Conservation (phyloP, 345 rosid genomes). For the Gossypium raimondii region DNA sequence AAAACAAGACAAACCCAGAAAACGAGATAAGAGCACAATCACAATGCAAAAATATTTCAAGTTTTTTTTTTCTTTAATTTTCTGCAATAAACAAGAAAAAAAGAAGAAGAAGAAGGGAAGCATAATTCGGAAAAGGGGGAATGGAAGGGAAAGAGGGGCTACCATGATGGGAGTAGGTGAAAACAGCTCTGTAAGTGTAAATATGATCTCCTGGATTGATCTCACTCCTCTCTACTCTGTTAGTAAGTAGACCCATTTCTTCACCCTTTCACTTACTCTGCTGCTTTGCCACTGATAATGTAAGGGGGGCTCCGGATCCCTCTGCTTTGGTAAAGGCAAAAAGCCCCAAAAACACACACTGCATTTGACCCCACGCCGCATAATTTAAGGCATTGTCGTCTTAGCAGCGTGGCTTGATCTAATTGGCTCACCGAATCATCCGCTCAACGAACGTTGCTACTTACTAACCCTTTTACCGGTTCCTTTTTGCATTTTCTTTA, state of each 20-base stretch:
- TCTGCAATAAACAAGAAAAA: too few relatives aligned
- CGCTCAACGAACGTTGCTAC: too few relatives aligned
- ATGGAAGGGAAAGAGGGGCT: slow-evolving; percentile 11
- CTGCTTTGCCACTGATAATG: not conserved
- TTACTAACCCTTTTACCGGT: not conserved
- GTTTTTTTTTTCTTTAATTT: too few relatives aligned
- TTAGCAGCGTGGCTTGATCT: slow-evolving; percentile 13
- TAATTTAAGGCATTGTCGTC: not conserved
- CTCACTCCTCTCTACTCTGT: slow-evolving; percentile 71
- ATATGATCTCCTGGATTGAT: slow-evolving; percentile 87
- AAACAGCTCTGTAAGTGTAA: slow-evolving; percentile 93
- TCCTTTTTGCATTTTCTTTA: not conserved
- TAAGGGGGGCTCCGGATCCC: too few relatives aligned
- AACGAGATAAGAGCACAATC: too few relatives aligned
- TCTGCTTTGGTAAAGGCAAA: too few relatives aligned
- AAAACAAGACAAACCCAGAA: too few relatives aligned
- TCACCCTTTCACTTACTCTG: slow-evolving; percentile 10
- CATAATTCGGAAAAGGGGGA: not conserved
- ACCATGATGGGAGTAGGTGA: slow-evolving; percentile 98
- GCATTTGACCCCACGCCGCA: slow-evolving; percentile 5
- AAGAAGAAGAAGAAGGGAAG: too few relatives aligned
- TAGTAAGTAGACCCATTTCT: slow-evolving; percentile 76
- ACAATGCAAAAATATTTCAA: too few relatives aligned
- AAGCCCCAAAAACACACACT: not conserved
- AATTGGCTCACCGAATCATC: slow-evolving; percentile 10